Evolutionary conservation across 768 basidiomycete genomes (phyloP).

Genomic region (Trametes sanguinea): DNA sequence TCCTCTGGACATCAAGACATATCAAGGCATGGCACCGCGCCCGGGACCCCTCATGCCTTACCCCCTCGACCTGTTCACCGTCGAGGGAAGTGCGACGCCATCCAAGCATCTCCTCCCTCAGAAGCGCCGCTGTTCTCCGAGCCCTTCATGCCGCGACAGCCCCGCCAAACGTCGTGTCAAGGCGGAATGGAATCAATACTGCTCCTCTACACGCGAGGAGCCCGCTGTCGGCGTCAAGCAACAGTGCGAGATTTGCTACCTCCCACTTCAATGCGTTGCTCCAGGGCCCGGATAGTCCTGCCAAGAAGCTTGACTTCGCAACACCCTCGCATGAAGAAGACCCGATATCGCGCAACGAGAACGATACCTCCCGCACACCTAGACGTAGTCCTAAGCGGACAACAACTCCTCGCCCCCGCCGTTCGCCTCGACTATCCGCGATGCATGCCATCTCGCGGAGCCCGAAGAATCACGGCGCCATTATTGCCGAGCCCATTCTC

Average conservation of each 20-base stretch:
- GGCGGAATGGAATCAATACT: constrained; percentile 47
- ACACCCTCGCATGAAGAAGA: constrained; percentile 18
- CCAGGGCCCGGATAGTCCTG: constrained; percentile 45
- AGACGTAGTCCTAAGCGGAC: constrained; percentile 14
- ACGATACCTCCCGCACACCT: constrained; percentile 8
- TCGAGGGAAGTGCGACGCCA: constrained; percentile 37
- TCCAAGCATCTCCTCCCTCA: constrained; percentile 33
- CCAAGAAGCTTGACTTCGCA: constrained; percentile 56
- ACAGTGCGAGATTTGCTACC: constrained; percentile 41
- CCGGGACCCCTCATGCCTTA: constrained; percentile 62
- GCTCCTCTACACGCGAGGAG: constrained; percentile 36
- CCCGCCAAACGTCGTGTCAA: constrained; percentile 72
- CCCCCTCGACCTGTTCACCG: constrained; percentile 57
- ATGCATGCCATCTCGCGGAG: neutral
- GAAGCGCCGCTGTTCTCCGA: constrained; percentile 69
- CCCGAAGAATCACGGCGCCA: neutral
- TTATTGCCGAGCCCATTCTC: neutral
- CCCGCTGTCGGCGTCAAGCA: constrained; percentile 41
- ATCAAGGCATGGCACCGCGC: constrained; percentile 20
- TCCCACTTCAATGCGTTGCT: constrained; percentile 47
- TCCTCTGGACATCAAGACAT: neutral
- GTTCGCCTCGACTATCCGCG: constrained; percentile 15
- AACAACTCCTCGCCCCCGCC: constrained; percentile 1
- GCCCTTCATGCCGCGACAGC: constrained; percentile 47
- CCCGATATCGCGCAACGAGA: constrained; percentile 4